Percentiles rank a stretch among this genome's conserved stretches.
Conservation (phyloP, 176 grass and related monocot species). For the Oryza longistaminata region DNA sequence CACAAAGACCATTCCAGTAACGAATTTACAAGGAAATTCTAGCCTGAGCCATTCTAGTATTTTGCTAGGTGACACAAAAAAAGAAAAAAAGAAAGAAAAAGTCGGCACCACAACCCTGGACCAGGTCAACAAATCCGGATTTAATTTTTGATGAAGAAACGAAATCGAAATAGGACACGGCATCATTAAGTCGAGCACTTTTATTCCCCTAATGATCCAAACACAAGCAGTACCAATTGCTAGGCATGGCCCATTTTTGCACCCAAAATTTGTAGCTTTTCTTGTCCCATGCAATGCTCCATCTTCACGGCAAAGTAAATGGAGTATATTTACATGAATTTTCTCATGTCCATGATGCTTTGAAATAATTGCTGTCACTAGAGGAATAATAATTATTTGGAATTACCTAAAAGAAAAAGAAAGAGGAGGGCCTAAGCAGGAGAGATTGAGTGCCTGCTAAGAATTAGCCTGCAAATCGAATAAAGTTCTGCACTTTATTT, state of each 20-base stretch:
- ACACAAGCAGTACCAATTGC: not conserved
- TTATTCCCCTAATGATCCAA: slow-evolving; percentile 15
- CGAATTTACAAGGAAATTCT: not conserved
- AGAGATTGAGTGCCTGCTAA: slow-evolving; percentile 58
- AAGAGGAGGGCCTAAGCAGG: not conserved
- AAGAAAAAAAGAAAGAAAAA: slow-evolving; percentile 34
- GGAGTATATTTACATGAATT: not conserved
- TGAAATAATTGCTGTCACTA: slow-evolving; percentile 41
- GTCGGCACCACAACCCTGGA: not conserved
- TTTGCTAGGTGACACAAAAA: slow-evolving; percentile 36
- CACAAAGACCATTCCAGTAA: not conserved
- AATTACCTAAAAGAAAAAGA: not conserved
- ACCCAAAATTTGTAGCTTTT: not conserved
- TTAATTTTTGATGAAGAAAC: slow-evolving; percentile 14
- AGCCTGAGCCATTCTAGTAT: not conserved
- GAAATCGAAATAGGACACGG: slow-evolving; percentile 30
- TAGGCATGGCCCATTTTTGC: not conserved
- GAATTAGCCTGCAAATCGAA: slow-evolving; percentile 65
- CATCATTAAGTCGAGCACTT: not conserved
- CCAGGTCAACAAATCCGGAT: slow-evolving; percentile 21
- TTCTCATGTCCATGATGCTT: slow-evolving; percentile 16
- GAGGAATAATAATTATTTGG: not conserved
- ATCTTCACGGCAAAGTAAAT: slow-evolving; percentile 49
- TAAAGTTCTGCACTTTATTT: slow-evolving; percentile 52
- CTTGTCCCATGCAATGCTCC: slow-evolving; percentile 8